Evolutionary conservation across 805 yeast species (phyloP).

Genomic region (Brettanomyces naardenensis): DNA sequence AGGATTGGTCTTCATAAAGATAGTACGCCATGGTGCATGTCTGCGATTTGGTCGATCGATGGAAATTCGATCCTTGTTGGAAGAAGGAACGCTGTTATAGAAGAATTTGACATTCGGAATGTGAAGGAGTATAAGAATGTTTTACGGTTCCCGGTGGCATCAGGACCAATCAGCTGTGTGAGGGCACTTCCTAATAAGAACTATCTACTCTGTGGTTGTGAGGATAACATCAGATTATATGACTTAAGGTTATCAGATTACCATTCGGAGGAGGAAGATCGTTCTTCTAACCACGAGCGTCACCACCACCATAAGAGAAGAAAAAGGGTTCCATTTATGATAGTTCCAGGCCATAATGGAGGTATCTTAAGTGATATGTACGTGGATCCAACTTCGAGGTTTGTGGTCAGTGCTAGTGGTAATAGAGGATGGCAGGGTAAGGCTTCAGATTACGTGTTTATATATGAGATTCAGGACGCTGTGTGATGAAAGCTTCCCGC

Average conservation of each 20-base stretch:
- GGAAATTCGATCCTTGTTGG: conserved; percentile 81
- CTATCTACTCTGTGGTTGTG: conserved; percentile 80
- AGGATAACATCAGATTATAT: conserved; percentile 82
- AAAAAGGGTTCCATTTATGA: conserved; percentile 66
- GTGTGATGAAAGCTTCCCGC: no score
- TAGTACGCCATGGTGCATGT: conserved; percentile 92
- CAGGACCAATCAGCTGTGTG: conserved; percentile 85
- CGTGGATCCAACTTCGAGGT: conserved; percentile 83
- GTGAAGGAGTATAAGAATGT: conserved; percentile 42
- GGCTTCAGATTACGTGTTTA: conserved; percentile 68
- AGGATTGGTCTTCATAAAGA: conserved; percentile 42
- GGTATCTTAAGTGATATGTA: conserved; percentile 71
- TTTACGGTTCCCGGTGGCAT: conserved; percentile 72
- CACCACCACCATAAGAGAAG: conserved; percentile 15
- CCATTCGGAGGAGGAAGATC: conserved; percentile 5
- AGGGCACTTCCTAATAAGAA: conserved; percentile 72
- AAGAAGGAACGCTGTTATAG: conserved; percentile 81
- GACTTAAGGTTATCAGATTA: conserved; percentile 41
- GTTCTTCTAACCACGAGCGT: background rate
- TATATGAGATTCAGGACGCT: conserved; percentile 8
- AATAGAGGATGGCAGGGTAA: conserved; percentile 91
- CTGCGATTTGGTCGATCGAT: conserved; percentile 79
- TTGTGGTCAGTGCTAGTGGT: conserved; percentile 87
- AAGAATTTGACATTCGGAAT: conserved; percentile 60
- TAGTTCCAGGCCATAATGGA: conserved; percentile 96